Evolutionary conservation across 257 asterid species (phyloP).

Genomic region (Scutellaria baicalensis): DNA sequence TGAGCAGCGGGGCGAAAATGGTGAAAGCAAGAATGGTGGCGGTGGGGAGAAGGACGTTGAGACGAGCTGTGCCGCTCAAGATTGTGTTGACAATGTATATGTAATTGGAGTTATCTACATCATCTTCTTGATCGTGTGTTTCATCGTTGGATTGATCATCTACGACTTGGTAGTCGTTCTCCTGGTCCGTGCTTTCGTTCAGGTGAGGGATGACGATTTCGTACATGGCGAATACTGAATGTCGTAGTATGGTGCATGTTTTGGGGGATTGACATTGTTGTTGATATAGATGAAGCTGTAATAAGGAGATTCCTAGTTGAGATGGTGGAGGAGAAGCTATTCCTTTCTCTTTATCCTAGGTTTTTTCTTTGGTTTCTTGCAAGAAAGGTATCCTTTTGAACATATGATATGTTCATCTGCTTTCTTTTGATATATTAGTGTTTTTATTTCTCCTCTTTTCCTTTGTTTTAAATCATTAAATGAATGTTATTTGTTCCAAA

Average conservation of each 20-base stretch:
- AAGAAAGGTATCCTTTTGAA: slow-evolving; percentile 25
- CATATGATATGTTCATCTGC: not conserved
- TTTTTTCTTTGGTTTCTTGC: not conserved
- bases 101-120: slow-evolving; percentile 30
- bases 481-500: too few relatives aligned
- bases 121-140: slow-evolving; percentile 18
- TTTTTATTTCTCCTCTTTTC: too few relatives aligned
- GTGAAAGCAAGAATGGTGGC: slow-evolving; percentile 58
- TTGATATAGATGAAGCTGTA: not conserved
- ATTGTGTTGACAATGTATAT: slow-evolving; percentile 41
- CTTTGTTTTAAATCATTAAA: too few relatives aligned
- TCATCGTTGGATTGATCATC: not conserved
- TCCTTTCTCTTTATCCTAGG: slow-evolving; percentile 12
- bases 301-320: slow-evolving; percentile 26
- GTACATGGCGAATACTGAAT: not conserved
- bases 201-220: slow-evolving; percentile 12
- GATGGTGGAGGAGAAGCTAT: slow-evolving; percentile 26
- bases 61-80: slow-evolving; percentile 50
- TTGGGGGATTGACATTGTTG: not conserved
- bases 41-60: slow-evolving; percentile 51
- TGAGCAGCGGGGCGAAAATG: slow-evolving; percentile 42
- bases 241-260: not conserved
- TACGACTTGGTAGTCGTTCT: slow-evolving; percentile 1
- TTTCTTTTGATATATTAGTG: not conserved
- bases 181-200: slow-evolving; percentile 19